Base-by-base conservation (phyloP, 83 land plant genomes). In the Isoetes engelmannii region DNA sequence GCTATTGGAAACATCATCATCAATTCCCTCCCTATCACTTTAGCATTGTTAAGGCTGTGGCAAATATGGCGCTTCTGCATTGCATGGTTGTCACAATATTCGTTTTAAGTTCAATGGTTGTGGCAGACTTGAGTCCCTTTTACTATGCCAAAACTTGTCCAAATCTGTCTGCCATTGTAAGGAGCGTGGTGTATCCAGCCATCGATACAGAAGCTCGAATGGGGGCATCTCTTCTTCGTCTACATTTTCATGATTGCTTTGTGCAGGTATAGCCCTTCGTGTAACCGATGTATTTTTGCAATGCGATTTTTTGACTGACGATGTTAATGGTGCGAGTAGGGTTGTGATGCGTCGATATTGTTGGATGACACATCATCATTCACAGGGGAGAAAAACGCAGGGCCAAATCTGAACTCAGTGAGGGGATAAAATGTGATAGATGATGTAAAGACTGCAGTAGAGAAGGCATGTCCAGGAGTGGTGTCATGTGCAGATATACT, bases 321-420 rank as follows among this genome's bases (percentile, higher is more conserved):
- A 2, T 28, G 37, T 28, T 28, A 28, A 28, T 28, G 37, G 37
- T 28, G 0, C 2, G 37, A 28, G 45, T 63, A 75, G 78, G 78
- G 78, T 0, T 75, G 78, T 42, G 78, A 75, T 61, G 78, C 68
- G 21, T 75, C 78, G 3, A 48, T 75, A 48, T 19, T 75, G 42
- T 17, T 75, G 0, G 61, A 75, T 5, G 44, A 21, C 48, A 70
- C 74, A 4, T 13, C 13, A 20, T 57, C 77, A 10, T 2, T 28
- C 37, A 28, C 37, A 28, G 37, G 37, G 37, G 77, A 78, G 76
- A 78, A 61, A 67, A 73, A 57, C 13, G 80, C 77, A 4, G 68
- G 50, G 4, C 78, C 76, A 44, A 78, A 78, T 56, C 63, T 43
- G 67, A 73, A 44, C 12, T 65, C 77, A 5, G 59, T 78, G 28